Conservation (phyloP, 1,284 basidiomycete species). For the Ustilago loliicola region DNA sequence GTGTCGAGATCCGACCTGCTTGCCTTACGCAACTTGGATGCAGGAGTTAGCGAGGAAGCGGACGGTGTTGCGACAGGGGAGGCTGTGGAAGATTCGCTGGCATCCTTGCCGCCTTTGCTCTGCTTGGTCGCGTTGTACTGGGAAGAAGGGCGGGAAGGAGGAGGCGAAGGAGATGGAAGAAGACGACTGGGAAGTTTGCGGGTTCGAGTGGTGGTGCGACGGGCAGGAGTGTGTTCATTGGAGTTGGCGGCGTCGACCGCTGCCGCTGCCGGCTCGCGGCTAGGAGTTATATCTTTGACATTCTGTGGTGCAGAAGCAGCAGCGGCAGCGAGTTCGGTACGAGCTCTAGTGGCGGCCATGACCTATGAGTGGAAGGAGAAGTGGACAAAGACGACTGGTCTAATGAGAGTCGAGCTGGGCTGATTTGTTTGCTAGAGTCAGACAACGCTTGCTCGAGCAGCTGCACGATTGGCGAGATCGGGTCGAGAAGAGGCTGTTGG, state of each 20-base stretch:
- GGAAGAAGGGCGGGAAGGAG: slow-evolving; percentile 44
- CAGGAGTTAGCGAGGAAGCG: slow-evolving; percentile 2
- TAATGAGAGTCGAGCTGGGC: background rate
- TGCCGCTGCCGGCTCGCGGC: slow-evolving; percentile 11
- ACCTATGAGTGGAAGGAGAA: slow-evolving; percentile 17
- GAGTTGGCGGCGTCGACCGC: slow-evolving; percentile 15
- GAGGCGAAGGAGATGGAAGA: slow-evolving; percentile 52
- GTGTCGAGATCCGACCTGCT: slow-evolving; percentile 24
- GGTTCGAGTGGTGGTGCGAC: slow-evolving; percentile 50
- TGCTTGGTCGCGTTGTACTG: slow-evolving; percentile 36
- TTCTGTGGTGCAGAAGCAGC: slow-evolving; percentile 30
- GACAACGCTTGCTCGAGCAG: too few species aligned
- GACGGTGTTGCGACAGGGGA: slow-evolving; percentile 16
- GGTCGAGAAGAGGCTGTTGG: background rate
- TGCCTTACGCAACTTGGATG: slow-evolving; percentile 21
- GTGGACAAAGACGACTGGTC: background rate
- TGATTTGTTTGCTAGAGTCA: background rate
- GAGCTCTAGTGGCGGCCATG: slow-evolving; percentile 56
- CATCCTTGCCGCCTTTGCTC: slow-evolving; percentile 35
- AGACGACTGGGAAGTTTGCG: slow-evolving; percentile 55
- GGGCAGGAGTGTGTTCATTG: slow-evolving; percentile 40
- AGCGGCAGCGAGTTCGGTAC: slow-evolving; percentile 41
- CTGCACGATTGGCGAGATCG: too few species aligned
- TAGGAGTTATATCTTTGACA: slow-evolving; percentile 24
- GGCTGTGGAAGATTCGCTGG: background rate